Conservation (phyloP, 2,329 filamentous ascomycete genomes). For the Tolypocladium guangdongense region DNA sequence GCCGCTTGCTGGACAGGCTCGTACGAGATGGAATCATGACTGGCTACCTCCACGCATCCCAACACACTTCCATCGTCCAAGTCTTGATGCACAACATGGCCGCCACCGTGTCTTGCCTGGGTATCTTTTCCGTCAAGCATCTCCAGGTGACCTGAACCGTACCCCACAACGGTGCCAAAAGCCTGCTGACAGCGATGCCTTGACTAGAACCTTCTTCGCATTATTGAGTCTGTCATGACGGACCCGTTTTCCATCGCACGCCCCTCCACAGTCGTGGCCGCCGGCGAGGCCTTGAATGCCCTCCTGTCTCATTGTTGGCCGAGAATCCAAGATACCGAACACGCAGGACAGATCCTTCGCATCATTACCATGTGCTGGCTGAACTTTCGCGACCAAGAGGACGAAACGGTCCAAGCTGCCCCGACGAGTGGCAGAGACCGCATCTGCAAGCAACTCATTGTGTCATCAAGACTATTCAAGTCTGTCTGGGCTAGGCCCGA, state of each 20-base stretch:
- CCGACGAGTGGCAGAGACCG: not conserved
- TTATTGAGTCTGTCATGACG: slow-evolving; percentile 53
- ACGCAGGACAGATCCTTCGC: slow-evolving; percentile 53
- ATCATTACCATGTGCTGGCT: slow-evolving; percentile 54
- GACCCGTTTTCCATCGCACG: slow-evolving; percentile 55
- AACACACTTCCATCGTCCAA: slow-evolving; percentile 45
- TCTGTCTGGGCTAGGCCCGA: slow-evolving; percentile 11
- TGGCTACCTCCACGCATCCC: slow-evolving; percentile 45
- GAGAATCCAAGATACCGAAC: slow-evolving; percentile 41
- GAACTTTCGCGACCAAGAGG: slow-evolving; percentile 31
- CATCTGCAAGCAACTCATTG: slow-evolving; percentile 8
- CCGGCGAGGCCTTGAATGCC: slow-evolving; percentile 41
- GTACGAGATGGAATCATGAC: slow-evolving; percentile 45
- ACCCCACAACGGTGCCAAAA: not conserved
- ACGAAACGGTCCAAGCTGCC: not conserved
- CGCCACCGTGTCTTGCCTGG: slow-evolving; percentile 42
- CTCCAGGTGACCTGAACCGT: slow-evolving; percentile 38
- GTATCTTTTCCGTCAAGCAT: slow-evolving; percentile 55
- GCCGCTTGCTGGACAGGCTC: slow-evolving; percentile 38
- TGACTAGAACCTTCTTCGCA: slow-evolving; percentile 52
- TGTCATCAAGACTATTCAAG: slow-evolving; percentile 11
- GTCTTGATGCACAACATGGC: slow-evolving; percentile 41
- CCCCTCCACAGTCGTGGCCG: slow-evolving; percentile 40
- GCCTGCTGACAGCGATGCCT: slow-evolving; percentile 4
- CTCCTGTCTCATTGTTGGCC: slow-evolving; percentile 59